A percentile compares a stretch with the other conserved stretches of the same genome.
phyloP scores from a whole-genome alignment of 208 protist species.

The Trypanosoma theileri region DNA sequence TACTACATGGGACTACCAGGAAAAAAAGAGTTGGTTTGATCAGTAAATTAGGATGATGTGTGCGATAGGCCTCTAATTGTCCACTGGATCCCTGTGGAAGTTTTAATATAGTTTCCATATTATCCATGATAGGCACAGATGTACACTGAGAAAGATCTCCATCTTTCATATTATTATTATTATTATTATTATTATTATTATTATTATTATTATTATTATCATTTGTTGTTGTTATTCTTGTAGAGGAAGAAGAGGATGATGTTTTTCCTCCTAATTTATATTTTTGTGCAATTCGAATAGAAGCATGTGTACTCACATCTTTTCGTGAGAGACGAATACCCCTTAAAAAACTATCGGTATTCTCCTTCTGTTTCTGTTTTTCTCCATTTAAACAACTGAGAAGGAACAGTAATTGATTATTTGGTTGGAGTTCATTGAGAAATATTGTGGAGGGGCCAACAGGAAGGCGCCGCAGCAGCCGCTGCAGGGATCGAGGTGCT shows the following conservation, averaged over 20 bases:
- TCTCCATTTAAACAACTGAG: neutral
- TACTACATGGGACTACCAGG: conserved; percentile 5
- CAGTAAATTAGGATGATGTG: conserved; percentile 1
- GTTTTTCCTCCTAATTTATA: neutral
- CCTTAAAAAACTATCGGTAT: neutral
- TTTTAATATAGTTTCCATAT: neutral
- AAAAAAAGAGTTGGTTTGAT: conserved; percentile 13
- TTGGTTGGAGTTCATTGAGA: conserved; percentile 24
- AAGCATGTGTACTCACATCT: conserved; percentile 2
- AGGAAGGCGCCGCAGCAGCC: conserved; percentile 23
- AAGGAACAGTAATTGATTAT: conserved; percentile 21
- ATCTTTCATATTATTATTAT: neutral
- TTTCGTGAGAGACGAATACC: conserved; percentile 3
- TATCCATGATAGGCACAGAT: neutral
- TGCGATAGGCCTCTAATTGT: conserved; percentile 14
- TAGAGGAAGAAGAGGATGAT: too few species aligned
- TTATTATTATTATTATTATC: neutral
- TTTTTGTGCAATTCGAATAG: neutral
- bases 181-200: too few species aligned
- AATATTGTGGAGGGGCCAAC: conserved; percentile 16
- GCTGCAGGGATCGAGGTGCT: conserved; percentile 12
- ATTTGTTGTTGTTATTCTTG: neutral
- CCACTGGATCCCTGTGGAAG: conserved; percentile 9
- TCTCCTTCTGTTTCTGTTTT: neutral
- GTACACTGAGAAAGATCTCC: neutral